Evolutionary conservation across 2,329 filamentous ascomycete genomes (phyloP), one percentile per base, ranked within the genome.

Genomic region (Aureobasidium leucospermi): DNA sequence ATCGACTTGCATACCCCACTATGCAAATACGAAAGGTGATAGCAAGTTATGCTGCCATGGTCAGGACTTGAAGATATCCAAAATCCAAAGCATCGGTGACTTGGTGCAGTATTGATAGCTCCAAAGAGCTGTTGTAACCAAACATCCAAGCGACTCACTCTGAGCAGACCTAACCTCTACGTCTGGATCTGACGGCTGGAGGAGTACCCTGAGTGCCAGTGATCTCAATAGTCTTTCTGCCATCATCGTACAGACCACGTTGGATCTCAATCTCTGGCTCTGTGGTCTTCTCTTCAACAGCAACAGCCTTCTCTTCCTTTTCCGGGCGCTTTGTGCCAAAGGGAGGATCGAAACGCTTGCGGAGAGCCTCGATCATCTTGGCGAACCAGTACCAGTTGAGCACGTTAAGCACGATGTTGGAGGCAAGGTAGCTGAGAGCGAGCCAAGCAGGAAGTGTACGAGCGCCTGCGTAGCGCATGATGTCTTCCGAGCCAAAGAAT

Each of bases 301-400:
- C 59, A 5, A 52, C 58, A 52, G 64, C 62, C 11, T 61, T 59
- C 49, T 61, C 61, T 52, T 62, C 62, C 65, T 67, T 67, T 6
- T 64, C 68, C 4, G 65, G 57, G 19, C 69, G 68, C 63, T 71
- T 73, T 11, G 78, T 79, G 42, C 77, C 77, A 15, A 75, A 69
- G 6, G 78, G 86, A 73, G 78, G 78, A 62, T 84, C 80, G 69
- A 94, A 94, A 29, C 89, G 81, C 76, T 89, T 91, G 61, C 85
- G 80, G 11, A 94, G 84, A 8, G 89, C 88, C 61, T 84, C 79
- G 63, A 95, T 85, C 90, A 95, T 95, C 81, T 90, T 90, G 68
- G 84, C 79, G 70, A 93, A 94, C 90, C 90, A 95, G 74, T 86
- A 89, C 68, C 89, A 85, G 74, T 95, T 95, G 56, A 95, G 76